These are phyloP conservation scores for Breynia disticha DNA, from an alignment of 441 rosid genomes.

Conservation along the genomic window DNA sequence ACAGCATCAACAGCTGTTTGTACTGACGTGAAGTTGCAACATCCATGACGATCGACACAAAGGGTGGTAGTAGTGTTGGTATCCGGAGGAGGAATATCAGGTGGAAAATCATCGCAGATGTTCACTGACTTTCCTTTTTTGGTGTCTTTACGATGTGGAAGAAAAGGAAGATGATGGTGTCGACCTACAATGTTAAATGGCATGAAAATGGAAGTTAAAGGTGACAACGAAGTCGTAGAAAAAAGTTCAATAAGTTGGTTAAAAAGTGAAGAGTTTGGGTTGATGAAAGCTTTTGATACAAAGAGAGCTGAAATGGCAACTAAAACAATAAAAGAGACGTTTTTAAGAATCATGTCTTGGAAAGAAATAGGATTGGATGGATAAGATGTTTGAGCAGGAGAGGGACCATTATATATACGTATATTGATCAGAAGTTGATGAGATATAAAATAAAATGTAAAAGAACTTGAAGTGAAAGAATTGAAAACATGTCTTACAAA, in stretches of 20 bases:
- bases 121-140: conserved; percentile 19
- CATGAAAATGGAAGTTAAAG: conserved; percentile 7
- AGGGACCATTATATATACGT: not conserved
- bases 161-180: conserved; percentile 10
- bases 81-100: conserved; percentile 55
- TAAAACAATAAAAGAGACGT: too few species aligned
- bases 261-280: too few species aligned
- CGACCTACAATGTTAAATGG: conserved; percentile 2
- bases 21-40: conserved; percentile 78
- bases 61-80: conserved; percentile 46
- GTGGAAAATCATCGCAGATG: conserved; percentile 63
- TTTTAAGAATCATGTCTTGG: too few species aligned
- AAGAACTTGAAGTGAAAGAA: conserved; percentile 63
- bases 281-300: too few species aligned
- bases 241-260: too few species aligned
- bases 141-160: conserved; percentile 19
- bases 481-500: conserved; percentile 81
- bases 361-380: too few species aligned
- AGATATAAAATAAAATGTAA: conserved; percentile 2
- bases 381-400: too few species aligned
- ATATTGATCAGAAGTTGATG: conserved; percentile 8
- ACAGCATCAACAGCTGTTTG: conserved; percentile 69
- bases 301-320: too few species aligned
- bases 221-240: conserved; percentile 3
- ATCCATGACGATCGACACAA: conserved; percentile 70